These are phyloP conservation scores for Hypoxylon sp. DNA, from an alignment of 2,329 filamentous ascomycete genomes.

Conservation along the genomic window DNA sequence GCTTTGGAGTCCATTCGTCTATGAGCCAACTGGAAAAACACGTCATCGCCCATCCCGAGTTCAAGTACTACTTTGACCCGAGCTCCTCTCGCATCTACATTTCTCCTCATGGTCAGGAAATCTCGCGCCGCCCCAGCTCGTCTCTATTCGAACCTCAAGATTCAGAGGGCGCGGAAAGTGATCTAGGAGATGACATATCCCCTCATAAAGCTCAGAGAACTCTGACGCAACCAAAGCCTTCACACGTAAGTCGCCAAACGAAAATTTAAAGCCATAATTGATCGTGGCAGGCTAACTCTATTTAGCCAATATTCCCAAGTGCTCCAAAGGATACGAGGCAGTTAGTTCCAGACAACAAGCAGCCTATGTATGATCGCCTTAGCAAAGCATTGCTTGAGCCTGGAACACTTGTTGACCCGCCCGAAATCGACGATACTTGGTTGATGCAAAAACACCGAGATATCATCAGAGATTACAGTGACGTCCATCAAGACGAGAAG, in stretches of 20 bases:
- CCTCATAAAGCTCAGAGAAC: conserved; percentile 47
- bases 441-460: conserved; percentile 72
- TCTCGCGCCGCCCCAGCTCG: conserved; percentile 45
- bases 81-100: conserved; percentile 49
- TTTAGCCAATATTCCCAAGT: conserved; percentile 37
- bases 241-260: conserved; percentile 42
- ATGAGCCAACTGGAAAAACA: conserved; percentile 66
- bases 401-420: conserved; percentile 63
- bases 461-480: conserved; percentile 70
- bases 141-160: conserved; percentile 43
- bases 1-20: conserved; percentile 63
- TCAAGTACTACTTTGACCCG: conserved; percentile 59
- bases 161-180: conserved; percentile 50
- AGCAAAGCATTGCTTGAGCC: conserved; percentile 68
- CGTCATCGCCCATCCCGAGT: conserved; percentile 64
- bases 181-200: conserved; percentile 46
- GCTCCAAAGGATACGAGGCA: conserved; percentile 55
- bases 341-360: conserved; percentile 65
- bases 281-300: conserved; percentile 33
- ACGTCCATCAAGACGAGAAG: conserved; percentile 68
- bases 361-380: conserved; percentile 70
- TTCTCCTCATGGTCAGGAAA: conserved; percentile 49
- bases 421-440: conserved; percentile 66
- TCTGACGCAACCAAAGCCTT: conserved; percentile 38
- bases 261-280: not conserved